Evolutionary conservation across 2,329 filamentous ascomycete species (phyloP), one percentile per base, ranked within the genome.

Genomic region (Berkeleyomyces basicola): DNA sequence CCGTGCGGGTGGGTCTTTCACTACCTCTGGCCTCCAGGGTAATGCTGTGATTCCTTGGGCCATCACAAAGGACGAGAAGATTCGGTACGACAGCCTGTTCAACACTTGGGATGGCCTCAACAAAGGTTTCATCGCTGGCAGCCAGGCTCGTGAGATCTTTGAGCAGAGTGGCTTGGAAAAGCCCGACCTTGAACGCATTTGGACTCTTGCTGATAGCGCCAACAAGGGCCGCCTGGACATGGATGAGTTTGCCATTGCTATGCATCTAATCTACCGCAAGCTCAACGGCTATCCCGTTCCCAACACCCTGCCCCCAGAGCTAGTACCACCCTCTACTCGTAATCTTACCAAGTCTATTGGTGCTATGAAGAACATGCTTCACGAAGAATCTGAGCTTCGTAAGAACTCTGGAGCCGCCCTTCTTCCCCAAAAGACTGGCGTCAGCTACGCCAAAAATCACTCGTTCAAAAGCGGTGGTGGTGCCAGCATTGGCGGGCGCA

Each of bases 191-290:
- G 93, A 97, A 73, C 82, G 87, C 40, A 85, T 97, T 59, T 99
- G 93, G 93, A 97, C 93, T 7, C 77, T 99, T 64, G 87, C 92
- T 2, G 93, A 99, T 71, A 87, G 91, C 40, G 87, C 91, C 67
- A 96, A 99, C 73, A 93, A 93, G 72, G 93, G 93, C 16, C 87
- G 91, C 63, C 80, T 99, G 39, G 91, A 99, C 69, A 82, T 97
- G 70, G 93, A 99, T 71, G 93, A 99, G 71, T 99, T 99, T 71
- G 91, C 93, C 7, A 92, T 99, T 61, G 90, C 91, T 7, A 99
- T 99, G 93, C 93, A 99, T 79, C 77, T 99, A 74, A 99, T 99
- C 69, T 99, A 99, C 76, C 83, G 93, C 69, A 96, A 95, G 72
- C 80, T 99, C 61, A 97, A 99, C 69, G 92, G 92, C 43, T 97